Evolutionary conservation across 2,329 filamentous ascomycete species (phyloP).

Genomic region (Pseudogymnoascus sp.): DNA sequence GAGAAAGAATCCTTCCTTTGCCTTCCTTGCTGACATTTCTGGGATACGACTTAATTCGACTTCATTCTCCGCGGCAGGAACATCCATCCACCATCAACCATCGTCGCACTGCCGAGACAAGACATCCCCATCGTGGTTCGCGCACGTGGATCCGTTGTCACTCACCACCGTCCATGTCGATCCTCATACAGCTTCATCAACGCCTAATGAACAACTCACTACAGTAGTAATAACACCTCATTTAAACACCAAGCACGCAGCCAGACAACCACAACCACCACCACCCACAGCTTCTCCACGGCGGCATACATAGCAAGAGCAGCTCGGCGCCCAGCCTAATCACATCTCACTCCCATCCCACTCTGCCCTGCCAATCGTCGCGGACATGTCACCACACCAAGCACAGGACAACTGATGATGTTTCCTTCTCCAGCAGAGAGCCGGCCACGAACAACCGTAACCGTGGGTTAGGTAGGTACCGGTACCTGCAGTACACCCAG

Average conservation of each 20-base stretch:
- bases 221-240: no score
- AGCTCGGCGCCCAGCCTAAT: neutral
- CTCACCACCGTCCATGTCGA: neutral
- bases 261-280: neutral
- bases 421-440: neutral
- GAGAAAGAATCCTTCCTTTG: no score
- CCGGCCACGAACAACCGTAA: neutral
- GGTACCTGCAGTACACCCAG: constrained; percentile 3
- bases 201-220: neutral
- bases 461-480: no score
- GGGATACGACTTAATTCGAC: no score
- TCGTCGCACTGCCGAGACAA: neutral
- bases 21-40: neutral
- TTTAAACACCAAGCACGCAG: neutral
- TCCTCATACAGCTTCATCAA: constrained; percentile 4
- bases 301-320: neutral
- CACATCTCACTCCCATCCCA: neutral
- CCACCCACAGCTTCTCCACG: neutral
- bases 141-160: neutral
- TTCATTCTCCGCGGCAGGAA: neutral
- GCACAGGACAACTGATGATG: neutral
- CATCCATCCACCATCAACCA: neutral
- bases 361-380: no score
- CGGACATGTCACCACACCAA: neutral
- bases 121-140: neutral